These are phyloP conservation scores for Trichocladium antarcticum DNA, from an alignment of 495 filamentous ascomycete genomes.

Conservation along the genomic window DNA sequence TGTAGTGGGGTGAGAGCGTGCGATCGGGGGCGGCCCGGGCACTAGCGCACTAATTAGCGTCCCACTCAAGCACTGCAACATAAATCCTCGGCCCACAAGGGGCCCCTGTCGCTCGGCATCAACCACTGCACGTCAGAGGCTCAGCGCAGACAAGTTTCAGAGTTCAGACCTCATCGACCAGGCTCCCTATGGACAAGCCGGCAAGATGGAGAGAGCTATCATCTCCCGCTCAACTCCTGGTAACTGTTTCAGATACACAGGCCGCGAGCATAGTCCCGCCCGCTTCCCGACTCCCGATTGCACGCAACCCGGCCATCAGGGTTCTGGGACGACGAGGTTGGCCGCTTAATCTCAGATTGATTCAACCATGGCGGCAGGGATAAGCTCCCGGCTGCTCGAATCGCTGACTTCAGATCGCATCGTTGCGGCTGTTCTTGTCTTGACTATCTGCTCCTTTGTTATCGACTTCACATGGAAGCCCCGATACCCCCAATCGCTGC, in stretches of 20 bases:
- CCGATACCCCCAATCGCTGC: slow-evolving; percentile 24
- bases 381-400: slow-evolving; percentile 22
- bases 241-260: no score
- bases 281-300: no score
- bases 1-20: neutral
- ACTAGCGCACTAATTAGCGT: no score
- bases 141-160: neutral
- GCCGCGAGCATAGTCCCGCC: no score
- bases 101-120: neutral
- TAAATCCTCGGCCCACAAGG: no score
- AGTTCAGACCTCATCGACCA: neutral
- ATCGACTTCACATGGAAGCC: slow-evolving; percentile 27
- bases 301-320: neutral
- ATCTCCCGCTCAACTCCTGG: no score
- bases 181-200: neutral
- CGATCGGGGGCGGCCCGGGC: neutral
- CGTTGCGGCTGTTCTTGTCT: slow-evolving; percentile 9
- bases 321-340: neutral
- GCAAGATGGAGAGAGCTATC: neutral
- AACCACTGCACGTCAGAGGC: slow-evolving; percentile 1
- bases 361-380: slow-evolving; percentile 10
- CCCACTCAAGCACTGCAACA: no score
- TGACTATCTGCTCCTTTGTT: slow-evolving; percentile 24
- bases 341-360: neutral
- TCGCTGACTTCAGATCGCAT: slow-evolving; percentile 22